A percentile compares a stretch with the other conserved stretches of the same genome.
These are phyloP conservation scores for Venturia asperata DNA, from an alignment of 2,329 filamentous ascomycete species.

Conservation along the genomic window DNA sequence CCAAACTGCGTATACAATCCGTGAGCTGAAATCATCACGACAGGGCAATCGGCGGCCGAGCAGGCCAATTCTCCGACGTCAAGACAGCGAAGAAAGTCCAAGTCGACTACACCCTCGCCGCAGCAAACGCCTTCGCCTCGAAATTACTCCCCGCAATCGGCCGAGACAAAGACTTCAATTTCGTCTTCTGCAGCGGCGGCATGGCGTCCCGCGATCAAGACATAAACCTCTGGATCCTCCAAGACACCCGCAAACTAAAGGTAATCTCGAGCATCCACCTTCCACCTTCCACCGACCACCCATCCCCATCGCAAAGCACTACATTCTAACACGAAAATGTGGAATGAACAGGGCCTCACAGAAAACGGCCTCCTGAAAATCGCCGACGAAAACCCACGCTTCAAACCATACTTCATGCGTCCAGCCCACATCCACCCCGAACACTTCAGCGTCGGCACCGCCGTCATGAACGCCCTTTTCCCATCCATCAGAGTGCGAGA, in stretches of 20 bases:
- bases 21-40: not conserved
- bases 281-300: no score
- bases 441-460: not conserved
- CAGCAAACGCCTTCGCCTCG: conserved; percentile 8
- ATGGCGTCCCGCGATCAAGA: conserved; percentile 10
- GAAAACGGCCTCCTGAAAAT: conserved; percentile 4
- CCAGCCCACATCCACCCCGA: conserved; percentile 8
- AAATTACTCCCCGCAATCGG: not conserved
- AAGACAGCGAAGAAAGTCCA: conserved; percentile 12
- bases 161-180: not conserved
- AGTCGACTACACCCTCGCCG: not conserved
- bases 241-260: conserved; percentile 7
- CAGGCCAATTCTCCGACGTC: conserved; percentile 2
- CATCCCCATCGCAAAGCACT: no score
- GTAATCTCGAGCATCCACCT: not conserved
- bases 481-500: not conserved
- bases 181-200: conserved; percentile 16
- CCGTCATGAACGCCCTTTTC: not conserved
- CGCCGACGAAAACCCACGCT: not conserved
- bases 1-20: not conserved
- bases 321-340: no score
- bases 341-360: conserved; percentile 7
- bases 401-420: not conserved
- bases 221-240: not conserved
- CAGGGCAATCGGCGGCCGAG: not conserved